Evolutionary conservation across 2,329 filamentous ascomycete genomes (phyloP), one percentile per base, ranked within the genome.

Genomic region (Botrytis hyacinthi): DNA sequence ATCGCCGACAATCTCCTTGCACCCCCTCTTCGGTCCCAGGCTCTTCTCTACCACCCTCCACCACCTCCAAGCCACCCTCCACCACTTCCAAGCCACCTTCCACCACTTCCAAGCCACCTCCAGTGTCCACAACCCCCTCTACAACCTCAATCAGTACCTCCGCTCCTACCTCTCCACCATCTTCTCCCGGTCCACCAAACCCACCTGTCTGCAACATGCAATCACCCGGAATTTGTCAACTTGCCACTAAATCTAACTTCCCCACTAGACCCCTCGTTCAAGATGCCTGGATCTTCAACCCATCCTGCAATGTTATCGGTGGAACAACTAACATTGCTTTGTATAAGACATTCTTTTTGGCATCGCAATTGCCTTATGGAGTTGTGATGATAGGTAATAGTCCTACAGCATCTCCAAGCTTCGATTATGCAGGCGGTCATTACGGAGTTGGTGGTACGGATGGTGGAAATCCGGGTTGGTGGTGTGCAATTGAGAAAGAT

Each of bases 401-500:
- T 40, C 40, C 71, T 26, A 73, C 71, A 8, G 71, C 71, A n/a
- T 73, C 71, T 18, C 71, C 71, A 32, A 69, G 63, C 16, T 73
- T 73, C 29, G 51, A 40, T 26, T 73, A 73, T 69, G 71, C 71
- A 22, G 71, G 71, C 5, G 71, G 71, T 3, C 40, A 69, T 32
- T 73, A 69, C 62, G 71, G 71, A 26, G 71, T 73, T 51, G 71
- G 63, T 42, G 71, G 71, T 57, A 69, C 66, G 48, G 66, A 69
- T 48, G 63, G 71, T 48, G 71, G 71, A 26, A 73, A 69, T 40
- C 71, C 71, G 32, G 71, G 71, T 29, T 73, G 71, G 71, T 73
- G 71, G 71, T 73, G 71, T 69, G 63, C 51, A 12, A 69, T 73
- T 42, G 63, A 69, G 51, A 35, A 26, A 51, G 63, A 73, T 69